Evolutionary conservation across 2,329 filamentous ascomycete species (phyloP), one percentile per base, ranked within the genome.

Genomic region (Alternaria longipes): DNA sequence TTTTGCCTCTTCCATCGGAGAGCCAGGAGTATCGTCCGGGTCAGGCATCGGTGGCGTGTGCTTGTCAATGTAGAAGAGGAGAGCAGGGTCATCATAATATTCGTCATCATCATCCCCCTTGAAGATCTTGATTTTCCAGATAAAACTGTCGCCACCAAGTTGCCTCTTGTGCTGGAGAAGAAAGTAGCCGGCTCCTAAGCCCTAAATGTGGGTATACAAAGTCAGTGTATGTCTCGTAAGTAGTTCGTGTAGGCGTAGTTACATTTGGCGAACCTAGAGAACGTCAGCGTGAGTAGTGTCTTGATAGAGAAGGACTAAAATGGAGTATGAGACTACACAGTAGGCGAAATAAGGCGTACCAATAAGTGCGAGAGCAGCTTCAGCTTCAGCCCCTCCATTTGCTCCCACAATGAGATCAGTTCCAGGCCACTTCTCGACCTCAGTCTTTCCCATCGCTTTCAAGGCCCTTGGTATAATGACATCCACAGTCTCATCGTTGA

Each of bases 101-200:
- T 24, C 22, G 22, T 44, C 32, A 2, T 38, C 14, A 7, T 44
- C 54, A 8, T 38, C 12, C 7, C 38, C 40, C 38, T 22, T 54
- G 22, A 52, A 60, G 2, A 62, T 50, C 18, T 36, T 59, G 12
- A 61, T 54, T 16, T 65, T 67, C 26, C 30, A 56, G 16, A 67
- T 62, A 28, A 54, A 52, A 30, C 62, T 65, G 36, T 40, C 38
- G 4, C 57, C 55, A n/a, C 60, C 63, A 7, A 65, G 60, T 18
- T 65, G 62, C 8, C 45, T 42, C 8, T 64, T 60, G 12, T 63
- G 65, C 28, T 67, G 65, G 1, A 63, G 54, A 8, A 67, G 44
- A 11, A 67, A 65, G 45, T 65, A 63, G 5, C 41, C 65, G 4
- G 63, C 59, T 8, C 52, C 63, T 4, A 67, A 34, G 6, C 24